Percentiles rank a stretch among this genome's conserved stretches.
Evolutionary conservation across 2,329 filamentous ascomycete species (phyloP).

Genomic region (Colletotrichum melonis): DNA sequence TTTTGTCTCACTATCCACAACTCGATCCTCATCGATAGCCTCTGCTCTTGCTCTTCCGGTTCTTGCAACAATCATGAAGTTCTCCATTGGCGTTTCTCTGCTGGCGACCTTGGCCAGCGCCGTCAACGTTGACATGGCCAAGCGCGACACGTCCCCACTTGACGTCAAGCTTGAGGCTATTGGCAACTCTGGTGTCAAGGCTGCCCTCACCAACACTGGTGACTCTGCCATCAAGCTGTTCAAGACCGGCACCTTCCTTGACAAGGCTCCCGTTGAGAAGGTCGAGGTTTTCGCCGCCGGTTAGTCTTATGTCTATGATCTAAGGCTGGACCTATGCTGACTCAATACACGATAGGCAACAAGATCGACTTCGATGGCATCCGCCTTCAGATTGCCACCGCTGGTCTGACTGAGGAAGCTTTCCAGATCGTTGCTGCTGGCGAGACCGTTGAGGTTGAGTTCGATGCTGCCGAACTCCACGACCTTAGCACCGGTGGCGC

Average conservation of each 20-base stretch:
- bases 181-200: slow-evolving; percentile 60
- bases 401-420: slow-evolving; percentile 56
- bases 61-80: slow-evolving; percentile 18
- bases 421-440: slow-evolving; percentile 62
- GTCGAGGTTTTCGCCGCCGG: slow-evolving; percentile 57
- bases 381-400: slow-evolving; percentile 59
- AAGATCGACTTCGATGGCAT: slow-evolving; percentile 63
- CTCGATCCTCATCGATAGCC: not conserved
- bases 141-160: slow-evolving; percentile 41
- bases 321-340: not conserved
- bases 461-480: slow-evolving; percentile 68
- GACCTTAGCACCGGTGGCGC: slow-evolving; percentile 62
- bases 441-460: slow-evolving; percentile 62
- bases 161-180: slow-evolving; percentile 54
- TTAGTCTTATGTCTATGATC: slow-evolving; percentile 33
- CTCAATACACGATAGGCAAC: slow-evolving; percentile 30
- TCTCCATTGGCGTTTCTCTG: slow-evolving; percentile 21
- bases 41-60: slow-evolving; percentile 7
- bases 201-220: slow-evolving; percentile 61
- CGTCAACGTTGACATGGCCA: slow-evolving; percentile 32
- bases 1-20: not conserved
- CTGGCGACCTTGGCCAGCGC: slow-evolving; percentile 29
- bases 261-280: slow-evolving; percentile 61
- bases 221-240: slow-evolving; percentile 56
- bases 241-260: slow-evolving; percentile 61